Conservation (phyloP, 1,139 yeast genomes). For the Kodamaea sp. region DNA sequence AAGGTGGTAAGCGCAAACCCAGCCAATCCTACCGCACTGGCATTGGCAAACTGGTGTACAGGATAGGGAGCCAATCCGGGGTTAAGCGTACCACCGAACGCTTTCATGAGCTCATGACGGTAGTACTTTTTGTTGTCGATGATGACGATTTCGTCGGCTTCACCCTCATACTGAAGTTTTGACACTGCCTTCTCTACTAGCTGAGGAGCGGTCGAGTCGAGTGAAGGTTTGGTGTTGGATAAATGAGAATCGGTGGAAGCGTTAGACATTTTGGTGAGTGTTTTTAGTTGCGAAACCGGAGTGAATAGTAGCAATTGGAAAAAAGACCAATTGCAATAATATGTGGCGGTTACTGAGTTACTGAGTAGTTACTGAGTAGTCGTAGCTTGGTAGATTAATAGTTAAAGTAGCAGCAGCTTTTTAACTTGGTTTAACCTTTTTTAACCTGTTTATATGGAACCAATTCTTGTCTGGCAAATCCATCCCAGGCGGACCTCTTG, state of each 20-base stretch:
- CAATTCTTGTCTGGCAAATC: too few relatives aligned
- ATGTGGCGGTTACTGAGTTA: too few relatives aligned
- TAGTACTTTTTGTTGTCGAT: slow-evolving; percentile 36
- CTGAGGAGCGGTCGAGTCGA: not conserved
- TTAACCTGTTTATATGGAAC: too few relatives aligned
- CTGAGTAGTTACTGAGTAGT: too few relatives aligned
- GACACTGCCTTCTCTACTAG: not conserved
- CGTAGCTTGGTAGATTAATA: too few relatives aligned
- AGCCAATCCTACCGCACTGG: slow-evolving; percentile 81
- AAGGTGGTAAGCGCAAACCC: slow-evolving; percentile 86
- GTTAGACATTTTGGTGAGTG: too few relatives aligned
- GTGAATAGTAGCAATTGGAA: too few relatives aligned
- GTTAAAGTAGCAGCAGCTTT: too few relatives aligned
- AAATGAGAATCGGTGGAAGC: not conserved
- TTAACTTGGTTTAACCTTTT: too few relatives aligned
- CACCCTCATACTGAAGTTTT: slow-evolving; percentile 17
- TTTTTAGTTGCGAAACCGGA: too few relatives aligned
- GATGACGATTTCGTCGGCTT: slow-evolving; percentile 24
- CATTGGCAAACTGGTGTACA: slow-evolving; percentile 65
- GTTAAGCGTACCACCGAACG: slow-evolving; percentile 47
- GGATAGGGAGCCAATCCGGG: slow-evolving; percentile 62
- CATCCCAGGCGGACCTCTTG: too few relatives aligned
- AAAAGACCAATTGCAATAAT: too few relatives aligned
- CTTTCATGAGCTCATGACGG: slow-evolving; percentile 34
- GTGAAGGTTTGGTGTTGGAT: not conserved